phyloP scores from a whole-genome alignment of 352 stramenopile genomes.

The Phytophthora lateralis region DNA sequence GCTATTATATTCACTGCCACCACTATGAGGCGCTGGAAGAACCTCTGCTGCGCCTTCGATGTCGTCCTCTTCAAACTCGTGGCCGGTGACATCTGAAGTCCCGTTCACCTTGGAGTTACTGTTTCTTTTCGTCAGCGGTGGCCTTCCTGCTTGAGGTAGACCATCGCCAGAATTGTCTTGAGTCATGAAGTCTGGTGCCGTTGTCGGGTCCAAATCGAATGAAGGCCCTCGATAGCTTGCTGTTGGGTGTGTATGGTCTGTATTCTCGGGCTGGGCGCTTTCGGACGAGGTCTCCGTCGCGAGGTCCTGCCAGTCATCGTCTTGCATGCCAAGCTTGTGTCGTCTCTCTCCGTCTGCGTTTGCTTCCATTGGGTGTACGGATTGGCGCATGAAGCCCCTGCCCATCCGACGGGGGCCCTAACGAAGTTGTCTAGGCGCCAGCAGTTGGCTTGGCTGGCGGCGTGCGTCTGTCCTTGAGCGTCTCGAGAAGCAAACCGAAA shows the following conservation, averaged over 20 bases:
- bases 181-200: constrained; percentile 21
- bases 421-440: constrained; percentile 13
- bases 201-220: constrained; percentile 12
- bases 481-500: constrained; percentile 10
- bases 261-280: constrained; percentile 15
- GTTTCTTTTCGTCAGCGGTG: constrained; percentile 12
- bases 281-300: constrained; percentile 40
- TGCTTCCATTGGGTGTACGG: constrained; percentile 67
- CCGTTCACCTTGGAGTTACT: constrained; percentile 31
- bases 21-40: constrained; percentile 14
- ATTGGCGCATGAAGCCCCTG: constrained; percentile 66
- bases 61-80: constrained; percentile 26
- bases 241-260: background rate
- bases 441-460: constrained; percentile 7
- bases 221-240: constrained; percentile 13
- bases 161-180: constrained; percentile 11
- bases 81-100: constrained; percentile 7
- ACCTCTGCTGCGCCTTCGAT: constrained; percentile 22
- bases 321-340: constrained; percentile 23
- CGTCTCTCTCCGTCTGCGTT: constrained; percentile 18
- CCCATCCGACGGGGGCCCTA: constrained; percentile 38
- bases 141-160: constrained; percentile 1
- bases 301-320: constrained; percentile 34
- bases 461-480: constrained; percentile 9
- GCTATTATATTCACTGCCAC: constrained; percentile 2